Conservation (phyloP, 768 basidiomycete genomes). For the Xerocomus brunneocitrinus region DNA sequence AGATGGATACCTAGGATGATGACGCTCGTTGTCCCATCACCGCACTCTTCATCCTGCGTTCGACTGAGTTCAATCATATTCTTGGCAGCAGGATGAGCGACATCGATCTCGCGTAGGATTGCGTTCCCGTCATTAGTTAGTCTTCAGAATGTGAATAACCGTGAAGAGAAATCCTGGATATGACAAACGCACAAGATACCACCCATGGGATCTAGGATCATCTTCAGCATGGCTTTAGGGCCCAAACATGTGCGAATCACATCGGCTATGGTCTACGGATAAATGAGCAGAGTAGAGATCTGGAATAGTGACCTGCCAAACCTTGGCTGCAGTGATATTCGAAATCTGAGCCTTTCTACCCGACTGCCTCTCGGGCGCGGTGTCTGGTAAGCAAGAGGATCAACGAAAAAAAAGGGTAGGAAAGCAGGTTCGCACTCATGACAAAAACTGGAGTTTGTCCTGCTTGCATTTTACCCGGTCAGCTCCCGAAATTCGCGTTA, state of each 20-base stretch:
- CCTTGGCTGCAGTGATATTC: conserved; percentile 97
- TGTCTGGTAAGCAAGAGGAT: conserved; percentile 47
- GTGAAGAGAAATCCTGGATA: neutral
- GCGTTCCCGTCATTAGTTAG: conserved; percentile 99
- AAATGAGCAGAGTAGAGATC: neutral
- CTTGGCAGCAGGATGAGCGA: conserved; percentile 97
- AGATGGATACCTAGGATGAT: conserved; percentile 81
- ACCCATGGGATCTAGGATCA: conserved; percentile 99
- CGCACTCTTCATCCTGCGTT: conserved; percentile 98
- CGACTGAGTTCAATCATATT: conserved; percentile 98
- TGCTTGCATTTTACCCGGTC: conserved; percentile 22
- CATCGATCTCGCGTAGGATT: conserved; percentile 96
- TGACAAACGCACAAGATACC: conserved; percentile 75
- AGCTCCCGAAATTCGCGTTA: neutral
- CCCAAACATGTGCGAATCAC: conserved; percentile 97
- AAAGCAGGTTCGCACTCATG: conserved; percentile 52
- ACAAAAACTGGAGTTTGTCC: conserved; percentile 79
- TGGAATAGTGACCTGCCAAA: conserved; percentile 27
- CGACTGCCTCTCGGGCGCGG: conserved; percentile 89
- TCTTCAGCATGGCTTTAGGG: conserved; percentile 98
- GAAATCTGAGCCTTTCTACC: conserved; percentile 95
- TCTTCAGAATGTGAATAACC: conserved; percentile 35
- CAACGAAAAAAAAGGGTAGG: neutral
- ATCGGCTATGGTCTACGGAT: conserved; percentile 84
- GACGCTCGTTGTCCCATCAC: conserved; percentile 97